Evolutionary conservation across 2,329 filamentous ascomycete species (phyloP).

Genomic region (Penicillium sp.): DNA sequence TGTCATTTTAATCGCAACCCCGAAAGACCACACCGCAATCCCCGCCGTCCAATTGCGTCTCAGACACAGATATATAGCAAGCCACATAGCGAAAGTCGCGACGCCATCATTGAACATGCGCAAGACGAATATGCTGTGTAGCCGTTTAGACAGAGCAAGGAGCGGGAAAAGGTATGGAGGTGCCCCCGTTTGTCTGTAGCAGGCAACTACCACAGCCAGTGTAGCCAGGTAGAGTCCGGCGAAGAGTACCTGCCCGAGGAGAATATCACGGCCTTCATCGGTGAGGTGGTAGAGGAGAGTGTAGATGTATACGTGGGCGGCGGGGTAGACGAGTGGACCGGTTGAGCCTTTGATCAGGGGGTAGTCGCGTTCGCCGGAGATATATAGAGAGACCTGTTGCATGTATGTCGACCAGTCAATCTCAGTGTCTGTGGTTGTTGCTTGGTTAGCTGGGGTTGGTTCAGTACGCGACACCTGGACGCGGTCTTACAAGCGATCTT

Average conservation of each 20-base stretch:
- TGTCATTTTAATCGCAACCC: conserved; percentile 94
- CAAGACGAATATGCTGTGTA: conserved; percentile 91
- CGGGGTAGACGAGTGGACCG: conserved; percentile 92
- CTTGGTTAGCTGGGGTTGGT: conserved; percentile 16
- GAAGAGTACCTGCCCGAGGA: conserved; percentile 81
- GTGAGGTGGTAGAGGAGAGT: conserved; percentile 76
- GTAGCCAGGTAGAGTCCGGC: conserved; percentile 74
- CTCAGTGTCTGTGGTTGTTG: conserved; percentile 70
- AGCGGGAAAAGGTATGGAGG: conserved; percentile 87
- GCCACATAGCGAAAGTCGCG: conserved; percentile 78
- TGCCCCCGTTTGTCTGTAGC: conserved; percentile 58
- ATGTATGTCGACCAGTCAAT: conserved; percentile 98
- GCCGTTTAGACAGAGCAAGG: conserved; percentile 81
- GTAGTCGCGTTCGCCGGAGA: conserved; percentile 86
- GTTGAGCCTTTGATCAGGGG: conserved; percentile 80
- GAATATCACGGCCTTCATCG: conserved; percentile 70
- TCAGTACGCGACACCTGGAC: conserved; percentile 5
- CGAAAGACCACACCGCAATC: conserved; percentile 70
- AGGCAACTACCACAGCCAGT: conserved; percentile 73
- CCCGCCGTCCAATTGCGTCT: conserved; percentile 70
- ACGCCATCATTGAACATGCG: conserved; percentile 96
- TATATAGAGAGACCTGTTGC: conserved; percentile 80
- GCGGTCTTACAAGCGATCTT: conserved; percentile 73
- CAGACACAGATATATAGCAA: conserved; percentile 77
- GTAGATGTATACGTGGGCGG: conserved; percentile 90